Evolutionary conservation across 306 rosid genomes (phyloP).

Genomic region (Lathyrus tuberosus): DNA sequence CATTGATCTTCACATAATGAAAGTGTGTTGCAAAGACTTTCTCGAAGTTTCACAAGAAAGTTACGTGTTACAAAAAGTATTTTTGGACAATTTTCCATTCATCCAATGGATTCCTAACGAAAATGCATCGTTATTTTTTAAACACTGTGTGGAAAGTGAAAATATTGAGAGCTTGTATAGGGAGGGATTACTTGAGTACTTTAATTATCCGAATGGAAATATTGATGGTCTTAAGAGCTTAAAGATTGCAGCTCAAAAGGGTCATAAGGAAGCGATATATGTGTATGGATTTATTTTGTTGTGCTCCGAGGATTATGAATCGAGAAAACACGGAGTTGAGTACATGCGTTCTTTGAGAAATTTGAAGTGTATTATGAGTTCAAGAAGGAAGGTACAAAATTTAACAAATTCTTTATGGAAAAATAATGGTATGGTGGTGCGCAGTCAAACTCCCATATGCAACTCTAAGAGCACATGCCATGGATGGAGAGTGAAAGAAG

Average conservation of each 20-base stretch:
- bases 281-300: constrained; percentile 14
- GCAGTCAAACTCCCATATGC: no score
- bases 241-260: no score
- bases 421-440: no score
- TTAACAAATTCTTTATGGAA: no score
- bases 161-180: no score
- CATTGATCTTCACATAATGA: constrained; percentile 14
- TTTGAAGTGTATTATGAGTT: not conserved
- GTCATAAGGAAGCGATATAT: no score
- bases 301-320: not conserved
- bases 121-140: not conserved
- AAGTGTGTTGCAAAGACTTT: constrained; percentile 31
- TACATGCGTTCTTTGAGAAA: not conserved
- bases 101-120: not conserved
- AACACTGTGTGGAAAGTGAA: not conserved
- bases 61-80: not conserved
- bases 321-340: constrained; percentile 24
- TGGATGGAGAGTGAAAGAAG: constrained; percentile 15
- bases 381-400: not conserved
- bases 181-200: no score
- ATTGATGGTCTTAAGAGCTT: no score
- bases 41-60: not conserved
- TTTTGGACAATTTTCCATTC: not conserved
- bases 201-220: no score
- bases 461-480: no score